phyloP scores from a whole-genome alignment of 176 grass and related monocot species.

The Oryza glaberrima region DNA sequence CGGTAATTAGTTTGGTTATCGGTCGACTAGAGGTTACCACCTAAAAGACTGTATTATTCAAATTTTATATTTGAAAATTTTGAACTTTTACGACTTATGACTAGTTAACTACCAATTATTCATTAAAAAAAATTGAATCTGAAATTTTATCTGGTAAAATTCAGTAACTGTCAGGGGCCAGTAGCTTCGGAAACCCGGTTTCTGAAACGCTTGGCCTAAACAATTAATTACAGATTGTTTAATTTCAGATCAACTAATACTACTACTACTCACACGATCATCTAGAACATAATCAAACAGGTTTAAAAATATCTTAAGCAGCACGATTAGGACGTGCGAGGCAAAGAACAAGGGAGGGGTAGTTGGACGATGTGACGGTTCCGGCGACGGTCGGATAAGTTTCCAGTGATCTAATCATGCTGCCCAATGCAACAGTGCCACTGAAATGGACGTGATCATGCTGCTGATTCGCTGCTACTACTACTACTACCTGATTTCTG shows the following conservation, averaged over 20 bases:
- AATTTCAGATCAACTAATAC: background rate
- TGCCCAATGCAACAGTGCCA: background rate
- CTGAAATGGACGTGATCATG: background rate
- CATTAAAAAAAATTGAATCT: background rate
- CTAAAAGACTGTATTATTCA: background rate
- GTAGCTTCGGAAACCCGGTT: background rate
- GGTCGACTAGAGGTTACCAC: background rate
- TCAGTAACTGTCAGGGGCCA: background rate
- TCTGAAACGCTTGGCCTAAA: background rate
- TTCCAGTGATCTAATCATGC: slow-evolving; percentile 2
- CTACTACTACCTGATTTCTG: background rate
- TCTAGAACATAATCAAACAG: background rate
- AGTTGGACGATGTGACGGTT: slow-evolving; percentile 52
- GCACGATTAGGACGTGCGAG: slow-evolving; percentile 29
- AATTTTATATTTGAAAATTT: background rate
- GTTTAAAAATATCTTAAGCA: slow-evolving; percentile 5
- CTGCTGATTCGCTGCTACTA: background rate
- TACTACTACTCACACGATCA: background rate
- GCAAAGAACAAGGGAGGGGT: slow-evolving; percentile 22
- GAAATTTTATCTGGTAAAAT: background rate
- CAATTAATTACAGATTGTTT: background rate
- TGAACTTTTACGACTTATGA: background rate
- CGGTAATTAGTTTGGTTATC: background rate
- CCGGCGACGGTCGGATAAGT: slow-evolving; percentile 40
- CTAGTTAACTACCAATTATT: background rate